Base-by-base conservation (phyloP, 805 yeast genomes). In the Saturnispora gosingensis region DNA sequence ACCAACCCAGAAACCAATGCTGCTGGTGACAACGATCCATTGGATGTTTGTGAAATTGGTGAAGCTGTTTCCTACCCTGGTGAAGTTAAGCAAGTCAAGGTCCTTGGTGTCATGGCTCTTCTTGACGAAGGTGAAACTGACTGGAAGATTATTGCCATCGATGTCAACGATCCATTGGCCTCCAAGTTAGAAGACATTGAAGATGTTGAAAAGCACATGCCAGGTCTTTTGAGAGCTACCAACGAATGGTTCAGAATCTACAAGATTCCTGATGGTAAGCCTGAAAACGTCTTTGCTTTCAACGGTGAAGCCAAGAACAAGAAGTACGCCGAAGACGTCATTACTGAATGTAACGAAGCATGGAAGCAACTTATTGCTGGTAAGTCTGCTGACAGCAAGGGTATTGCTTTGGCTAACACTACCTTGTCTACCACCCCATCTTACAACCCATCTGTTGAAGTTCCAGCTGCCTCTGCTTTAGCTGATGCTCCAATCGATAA, bases 211-310 rank as follows among this genome's bases (percentile, higher is more conserved):
- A 80, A 78, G 64, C 83, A 85, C 67, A 82, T 90, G 70, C 99
- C 99, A 54, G 97, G 97, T 51, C 76, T 93, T 54, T 75, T 93
- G 66, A 86, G 95, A 68, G 85, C 96, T 58, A 93, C 98, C 53
- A 83, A 89, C 70, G 95, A 87, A 72, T 93, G 99, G 99, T 93
- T 93, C 82, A 85, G 95, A 70, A 89, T 90, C 72, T 93, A 93
- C 82, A 93, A 93, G 73, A 79, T 89, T 61, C 97, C 99, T 51
- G 99, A 91, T 69, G 99, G 98, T 56, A 93, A 93, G 78, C 96
- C 96, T 63, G 87, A 81, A 72, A 93, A 93, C 73, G 85, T 85
- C 72, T 91, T 93, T 69, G 98, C 97, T n/a, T 89, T 88, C 82
- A 78, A 87, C 55, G 99, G 97, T 58, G 88, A 86, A 68, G 88